A percentile compares a stretch with the other conserved stretches of the same genome.
Evolutionary conservation across 768 basidiomycete genomes (phyloP).

Genomic region (Sarcodon sp.): DNA sequence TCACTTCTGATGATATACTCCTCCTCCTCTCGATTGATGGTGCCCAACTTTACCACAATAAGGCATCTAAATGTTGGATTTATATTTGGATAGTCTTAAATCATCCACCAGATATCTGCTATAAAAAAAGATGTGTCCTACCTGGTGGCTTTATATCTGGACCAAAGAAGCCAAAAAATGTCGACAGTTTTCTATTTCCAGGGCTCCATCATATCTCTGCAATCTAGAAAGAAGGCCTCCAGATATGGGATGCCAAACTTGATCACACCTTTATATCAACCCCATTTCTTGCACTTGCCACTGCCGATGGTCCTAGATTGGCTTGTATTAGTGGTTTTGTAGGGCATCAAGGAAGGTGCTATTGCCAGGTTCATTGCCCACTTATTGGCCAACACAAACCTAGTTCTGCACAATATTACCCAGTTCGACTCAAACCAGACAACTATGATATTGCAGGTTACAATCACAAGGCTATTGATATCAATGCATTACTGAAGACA

Average conservation of each 20-base stretch:
- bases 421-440: constrained; percentile 14
- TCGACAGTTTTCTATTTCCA: constrained; percentile 19
- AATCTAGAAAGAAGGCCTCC: constrained; percentile 13
- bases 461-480: constrained; percentile 17
- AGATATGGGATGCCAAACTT: constrained; percentile 14
- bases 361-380: constrained; percentile 21
- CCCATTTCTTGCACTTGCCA: background rate
- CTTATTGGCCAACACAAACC: constrained; percentile 16
- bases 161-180: constrained; percentile 17
- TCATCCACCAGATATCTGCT: constrained; percentile 11
- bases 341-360: constrained; percentile 19
- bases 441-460: constrained; percentile 13
- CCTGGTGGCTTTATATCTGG: constrained; percentile 18
- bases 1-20: background rate
- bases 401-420: constrained; percentile 19
- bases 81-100: constrained; percentile 18
- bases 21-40: constrained; percentile 15
- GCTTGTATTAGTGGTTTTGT: constrained; percentile 18
- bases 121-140: constrained; percentile 17
- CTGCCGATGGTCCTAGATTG: background rate
- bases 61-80: constrained; percentile 21
- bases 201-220: constrained; percentile 17
- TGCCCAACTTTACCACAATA: constrained; percentile 16
- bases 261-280: background rate
- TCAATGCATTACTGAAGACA: no score